A percentile compares a stretch with the other conserved stretches of the same genome.
Evolutionary conservation across 768 basidiomycete genomes (phyloP).

Genomic region (Serpula lacrymans): DNA sequence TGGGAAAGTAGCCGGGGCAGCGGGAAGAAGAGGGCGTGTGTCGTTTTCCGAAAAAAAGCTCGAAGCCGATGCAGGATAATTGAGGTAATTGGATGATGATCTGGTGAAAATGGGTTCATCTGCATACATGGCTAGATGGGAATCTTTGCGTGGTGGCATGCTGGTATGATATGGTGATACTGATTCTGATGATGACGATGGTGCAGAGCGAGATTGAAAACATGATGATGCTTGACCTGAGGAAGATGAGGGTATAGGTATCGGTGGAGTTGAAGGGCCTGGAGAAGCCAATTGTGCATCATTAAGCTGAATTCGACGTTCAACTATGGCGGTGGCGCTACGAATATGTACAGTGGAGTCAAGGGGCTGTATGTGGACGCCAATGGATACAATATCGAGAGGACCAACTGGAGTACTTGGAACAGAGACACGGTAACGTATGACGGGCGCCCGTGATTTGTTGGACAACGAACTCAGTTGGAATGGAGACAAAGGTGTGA

Average conservation of each 20-base stretch:
- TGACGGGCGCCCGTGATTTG: conserved; percentile 53
- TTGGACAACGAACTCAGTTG: conserved; percentile 39
- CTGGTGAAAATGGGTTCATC: conserved; percentile 6
- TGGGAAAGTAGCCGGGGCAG: conserved; percentile 11
- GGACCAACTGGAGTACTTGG: conserved; percentile 66
- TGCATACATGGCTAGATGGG: conserved; percentile 7
- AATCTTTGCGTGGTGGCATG: conserved; percentile 29
- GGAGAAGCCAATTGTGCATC: conserved; percentile 30
- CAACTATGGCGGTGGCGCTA: conserved; percentile 60
- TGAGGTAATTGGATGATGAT: conserved; percentile 19
- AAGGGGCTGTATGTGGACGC: conserved; percentile 56
- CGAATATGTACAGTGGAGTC: conserved; percentile 58
- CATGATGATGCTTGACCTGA: conserved; percentile 10
- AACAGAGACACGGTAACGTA: conserved; percentile 56
- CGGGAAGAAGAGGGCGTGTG: conserved; percentile 22
- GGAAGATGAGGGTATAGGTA: conserved; percentile 16
- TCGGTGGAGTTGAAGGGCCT: conserved; percentile 19
- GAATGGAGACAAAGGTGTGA: conserved; percentile 32
- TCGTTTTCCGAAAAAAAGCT: conserved; percentile 24
- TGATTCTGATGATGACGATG: too few species aligned
- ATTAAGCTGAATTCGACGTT: conserved; percentile 65
- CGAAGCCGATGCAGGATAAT: conserved; percentile 12
- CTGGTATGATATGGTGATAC: conserved; percentile 26
- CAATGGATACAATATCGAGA: conserved; percentile 65
- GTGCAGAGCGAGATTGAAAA: conserved; percentile 4